These are phyloP conservation scores for Rutstroemia sydowiana DNA, from an alignment of 2,329 filamentous ascomycete genomes.

Conservation along the genomic window DNA sequence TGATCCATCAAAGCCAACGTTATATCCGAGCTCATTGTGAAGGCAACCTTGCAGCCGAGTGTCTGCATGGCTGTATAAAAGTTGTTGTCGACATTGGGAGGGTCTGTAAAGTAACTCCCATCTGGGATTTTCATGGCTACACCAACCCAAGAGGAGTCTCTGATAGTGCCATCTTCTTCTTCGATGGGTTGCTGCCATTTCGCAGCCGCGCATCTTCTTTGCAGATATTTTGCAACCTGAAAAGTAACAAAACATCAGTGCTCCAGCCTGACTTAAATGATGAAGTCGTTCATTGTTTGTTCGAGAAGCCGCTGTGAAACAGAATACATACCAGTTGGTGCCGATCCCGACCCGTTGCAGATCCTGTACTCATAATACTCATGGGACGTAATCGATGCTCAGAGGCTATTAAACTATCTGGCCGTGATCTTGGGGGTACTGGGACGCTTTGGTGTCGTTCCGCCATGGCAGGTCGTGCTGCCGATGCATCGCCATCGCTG, in stretches of 20 bases:
- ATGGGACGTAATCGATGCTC: constrained; percentile 1
- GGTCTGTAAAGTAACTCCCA: constrained; percentile 15
- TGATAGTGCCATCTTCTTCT: constrained; percentile 11
- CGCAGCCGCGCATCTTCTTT: constrained; percentile 12
- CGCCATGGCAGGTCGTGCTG: constrained; percentile 10
- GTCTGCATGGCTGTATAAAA: constrained; percentile 12
- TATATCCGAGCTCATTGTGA: constrained; percentile 43
- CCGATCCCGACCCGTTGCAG: constrained; percentile 9
- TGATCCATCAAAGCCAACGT: constrained; percentile 31
- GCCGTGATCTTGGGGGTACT: neutral
- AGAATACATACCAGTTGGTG: constrained; percentile 12
- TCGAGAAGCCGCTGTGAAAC: neutral
- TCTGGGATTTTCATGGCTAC: constrained; percentile 15
- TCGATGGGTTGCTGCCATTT: constrained; percentile 15
- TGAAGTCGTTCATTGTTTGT: neutral
- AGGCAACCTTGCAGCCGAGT: constrained; percentile 29
- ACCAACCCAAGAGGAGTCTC: constrained; percentile 12
- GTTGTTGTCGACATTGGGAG: constrained; percentile 11
- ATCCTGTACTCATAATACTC: constrained; percentile 14
- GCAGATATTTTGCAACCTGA: constrained; percentile 15
- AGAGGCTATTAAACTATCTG: neutral
- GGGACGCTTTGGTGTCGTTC: constrained; percentile 10
- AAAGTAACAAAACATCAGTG: neutral
- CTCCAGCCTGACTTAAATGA: neutral
- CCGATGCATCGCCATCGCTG: neutral